These are phyloP conservation scores for Cordyceps tenuipes DNA, from an alignment of 2,329 filamentous ascomycete genomes.

Conservation along the genomic window DNA sequence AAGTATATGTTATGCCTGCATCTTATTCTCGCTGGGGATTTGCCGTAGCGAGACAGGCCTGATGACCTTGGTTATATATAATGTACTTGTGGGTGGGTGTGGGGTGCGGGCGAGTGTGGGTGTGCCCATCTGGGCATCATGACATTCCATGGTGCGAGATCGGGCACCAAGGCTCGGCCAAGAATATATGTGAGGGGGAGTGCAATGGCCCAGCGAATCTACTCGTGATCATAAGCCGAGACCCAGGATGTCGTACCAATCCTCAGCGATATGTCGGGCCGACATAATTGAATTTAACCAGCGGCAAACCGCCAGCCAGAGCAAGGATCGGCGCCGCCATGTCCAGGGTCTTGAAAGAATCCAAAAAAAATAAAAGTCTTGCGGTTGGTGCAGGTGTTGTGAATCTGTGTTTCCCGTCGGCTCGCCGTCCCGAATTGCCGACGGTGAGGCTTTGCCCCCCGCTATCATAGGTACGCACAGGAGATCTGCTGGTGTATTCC, in stretches of 20 bases:
- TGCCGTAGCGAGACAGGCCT: too few species aligned
- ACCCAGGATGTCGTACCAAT: neutral
- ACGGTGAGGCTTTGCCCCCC: neutral
- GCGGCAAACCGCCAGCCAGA: neutral
- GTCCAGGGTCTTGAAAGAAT: too few species aligned
- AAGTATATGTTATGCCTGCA: too few species aligned
- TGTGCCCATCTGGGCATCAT: neutral
- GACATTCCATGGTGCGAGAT: neutral
- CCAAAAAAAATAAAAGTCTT: too few species aligned
- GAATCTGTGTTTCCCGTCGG: neutral
- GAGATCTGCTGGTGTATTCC: neutral
- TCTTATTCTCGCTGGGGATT: too few species aligned
- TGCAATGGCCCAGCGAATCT: neutral
- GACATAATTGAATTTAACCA: neutral
- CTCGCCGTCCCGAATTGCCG: slow-evolving; percentile 6
- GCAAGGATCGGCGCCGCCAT: slow-evolving; percentile 3
- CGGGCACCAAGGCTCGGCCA: neutral
- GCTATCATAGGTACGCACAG: too few species aligned
- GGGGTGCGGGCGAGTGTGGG: neutral
- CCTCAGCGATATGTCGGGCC: slow-evolving; percentile 3
- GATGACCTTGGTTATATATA: too few species aligned
- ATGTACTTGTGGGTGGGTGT: too few species aligned
- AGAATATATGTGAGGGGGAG: neutral
- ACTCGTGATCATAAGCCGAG: too few species aligned
- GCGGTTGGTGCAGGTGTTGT: too few species aligned